Evolutionary conservation across 176 grass and related monocot genomes (phyloP).

Genomic region (Oryza nivara): DNA sequence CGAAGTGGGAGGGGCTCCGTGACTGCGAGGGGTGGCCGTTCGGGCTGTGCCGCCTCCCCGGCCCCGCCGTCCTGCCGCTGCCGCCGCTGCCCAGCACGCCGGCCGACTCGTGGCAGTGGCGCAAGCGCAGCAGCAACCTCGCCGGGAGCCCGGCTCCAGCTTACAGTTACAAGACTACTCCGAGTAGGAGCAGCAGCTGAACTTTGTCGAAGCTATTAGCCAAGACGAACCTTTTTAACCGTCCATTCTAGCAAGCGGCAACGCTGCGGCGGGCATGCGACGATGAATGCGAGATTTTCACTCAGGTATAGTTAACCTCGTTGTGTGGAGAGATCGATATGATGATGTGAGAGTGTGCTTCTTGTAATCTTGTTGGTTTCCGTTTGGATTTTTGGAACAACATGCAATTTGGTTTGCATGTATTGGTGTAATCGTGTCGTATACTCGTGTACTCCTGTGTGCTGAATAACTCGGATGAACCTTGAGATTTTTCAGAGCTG

Average conservation of each 20-base stretch:
- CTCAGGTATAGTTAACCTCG: conserved; percentile 16
- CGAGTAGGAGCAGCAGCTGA: not conserved
- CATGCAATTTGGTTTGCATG: conserved; percentile 12
- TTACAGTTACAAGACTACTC: conserved; percentile 20
- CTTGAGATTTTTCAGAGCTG: not conserved
- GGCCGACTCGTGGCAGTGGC: conserved; percentile 86
- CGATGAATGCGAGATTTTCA: conserved; percentile 18
- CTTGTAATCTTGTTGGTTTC: not conserved
- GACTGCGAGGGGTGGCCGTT: conserved; percentile 96
- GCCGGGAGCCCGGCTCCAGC: conserved; percentile 31
- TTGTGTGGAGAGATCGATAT: not conserved
- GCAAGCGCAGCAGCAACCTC: conserved; percentile 52
- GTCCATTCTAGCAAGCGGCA: conserved; percentile 38
- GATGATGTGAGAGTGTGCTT: not conserved
- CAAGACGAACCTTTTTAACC: not conserved
- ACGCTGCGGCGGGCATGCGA: conserved; percentile 26
- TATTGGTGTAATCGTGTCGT: not conserved
- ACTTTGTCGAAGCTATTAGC: not conserved
- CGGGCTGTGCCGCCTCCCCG: conserved; percentile 68
- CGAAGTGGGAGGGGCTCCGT: conserved; percentile 55
- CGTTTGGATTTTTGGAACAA: not conserved
- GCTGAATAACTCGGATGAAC: conserved; percentile 39
- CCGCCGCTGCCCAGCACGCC: conserved; percentile 84
- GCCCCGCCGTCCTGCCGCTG: conserved; percentile 44
- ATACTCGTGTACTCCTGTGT: not conserved